Evolutionary conservation across 1,284 basidiomycete species (phyloP).

Genomic region (Naganishia sp.): DNA sequence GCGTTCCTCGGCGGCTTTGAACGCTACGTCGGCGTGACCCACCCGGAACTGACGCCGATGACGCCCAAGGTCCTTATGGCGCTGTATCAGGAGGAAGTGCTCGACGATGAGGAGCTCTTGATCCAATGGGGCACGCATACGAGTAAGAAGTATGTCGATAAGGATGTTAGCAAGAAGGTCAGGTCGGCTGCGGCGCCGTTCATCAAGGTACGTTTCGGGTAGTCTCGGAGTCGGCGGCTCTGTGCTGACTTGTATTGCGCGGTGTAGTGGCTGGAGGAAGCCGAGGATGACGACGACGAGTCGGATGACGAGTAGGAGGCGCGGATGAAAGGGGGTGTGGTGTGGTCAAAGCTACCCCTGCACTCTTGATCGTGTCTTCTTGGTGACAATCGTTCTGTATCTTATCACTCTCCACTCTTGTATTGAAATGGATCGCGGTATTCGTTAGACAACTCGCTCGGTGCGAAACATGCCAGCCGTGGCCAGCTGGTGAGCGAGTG

Average conservation of each 20-base stretch:
- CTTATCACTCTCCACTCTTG: constrained; percentile 14
- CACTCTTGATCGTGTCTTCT: too few species aligned
- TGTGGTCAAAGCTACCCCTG: too few species aligned
- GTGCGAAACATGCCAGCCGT: too few species aligned
- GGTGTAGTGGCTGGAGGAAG: constrained; percentile 49
- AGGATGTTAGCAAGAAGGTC: constrained; percentile 92
- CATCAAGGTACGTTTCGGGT: constrained; percentile 59
- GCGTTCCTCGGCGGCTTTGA: constrained; percentile 86
- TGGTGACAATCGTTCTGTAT: too few species aligned
- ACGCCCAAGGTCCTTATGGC: constrained; percentile 94
- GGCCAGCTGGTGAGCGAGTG: too few species aligned
- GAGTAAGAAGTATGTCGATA: constrained; percentile 96
- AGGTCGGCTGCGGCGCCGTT: constrained; percentile 94
- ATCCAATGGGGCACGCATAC: constrained; percentile 95
- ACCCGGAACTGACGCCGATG: constrained; percentile 65
- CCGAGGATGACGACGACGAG: constrained; percentile 48
- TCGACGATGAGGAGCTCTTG: constrained; percentile 83
- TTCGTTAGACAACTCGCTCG: too few species aligned
- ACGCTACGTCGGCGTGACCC: constrained; percentile 70
- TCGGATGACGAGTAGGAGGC: constrained; percentile 25
- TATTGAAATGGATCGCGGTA: not conserved
- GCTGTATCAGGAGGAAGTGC: constrained; percentile 87
- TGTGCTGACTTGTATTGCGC: constrained; percentile 8
- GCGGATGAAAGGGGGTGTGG: too few species aligned
- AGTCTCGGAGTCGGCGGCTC: not conserved